These are phyloP conservation scores for Geranium incanum DNA, from an alignment of 441 rosid species.

Conservation along the genomic window DNA sequence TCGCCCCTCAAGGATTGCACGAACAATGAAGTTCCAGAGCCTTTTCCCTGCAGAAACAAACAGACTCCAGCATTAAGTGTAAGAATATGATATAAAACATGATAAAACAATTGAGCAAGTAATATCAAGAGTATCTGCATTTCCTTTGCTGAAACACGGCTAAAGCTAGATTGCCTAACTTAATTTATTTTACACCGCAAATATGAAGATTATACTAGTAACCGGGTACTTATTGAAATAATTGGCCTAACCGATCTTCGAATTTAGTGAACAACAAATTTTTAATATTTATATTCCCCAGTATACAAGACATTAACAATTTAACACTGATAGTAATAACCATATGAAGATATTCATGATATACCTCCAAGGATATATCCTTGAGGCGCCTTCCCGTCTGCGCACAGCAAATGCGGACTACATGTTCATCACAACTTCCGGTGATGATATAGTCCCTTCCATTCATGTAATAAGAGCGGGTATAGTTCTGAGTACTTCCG, in stretches of 20 bases:
- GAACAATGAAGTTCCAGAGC: slow-evolving; percentile 60
- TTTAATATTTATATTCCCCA: no score
- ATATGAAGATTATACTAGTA: no score
- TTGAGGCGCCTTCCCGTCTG: slow-evolving; percentile 95
- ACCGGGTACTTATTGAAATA: no score
- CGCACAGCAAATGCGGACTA: slow-evolving; percentile 84
- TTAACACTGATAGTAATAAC: neutral
- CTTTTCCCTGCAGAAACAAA: slow-evolving; percentile 48
- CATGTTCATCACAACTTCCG: slow-evolving; percentile 89
- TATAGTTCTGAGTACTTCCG: slow-evolving; percentile 79
- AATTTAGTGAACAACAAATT: no score
- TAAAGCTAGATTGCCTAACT: no score
- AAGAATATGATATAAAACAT: neutral
- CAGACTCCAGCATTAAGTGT: slow-evolving; percentile 3
- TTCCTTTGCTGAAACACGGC: no score
- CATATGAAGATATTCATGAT: slow-evolving; percentile 11
- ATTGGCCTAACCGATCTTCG: no score
- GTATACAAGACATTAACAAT: no score
- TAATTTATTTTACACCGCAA: no score
- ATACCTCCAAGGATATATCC: slow-evolving; percentile 84
- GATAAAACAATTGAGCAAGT: neutral
- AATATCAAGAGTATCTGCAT: no score
- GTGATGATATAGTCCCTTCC: slow-evolving; percentile 87
- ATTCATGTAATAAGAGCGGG: slow-evolving; percentile 90
- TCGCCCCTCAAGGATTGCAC: slow-evolving; percentile 96